phyloP scores from a whole-genome alignment of 352 stramenopile species.

The Phytophthora rubi region DNA sequence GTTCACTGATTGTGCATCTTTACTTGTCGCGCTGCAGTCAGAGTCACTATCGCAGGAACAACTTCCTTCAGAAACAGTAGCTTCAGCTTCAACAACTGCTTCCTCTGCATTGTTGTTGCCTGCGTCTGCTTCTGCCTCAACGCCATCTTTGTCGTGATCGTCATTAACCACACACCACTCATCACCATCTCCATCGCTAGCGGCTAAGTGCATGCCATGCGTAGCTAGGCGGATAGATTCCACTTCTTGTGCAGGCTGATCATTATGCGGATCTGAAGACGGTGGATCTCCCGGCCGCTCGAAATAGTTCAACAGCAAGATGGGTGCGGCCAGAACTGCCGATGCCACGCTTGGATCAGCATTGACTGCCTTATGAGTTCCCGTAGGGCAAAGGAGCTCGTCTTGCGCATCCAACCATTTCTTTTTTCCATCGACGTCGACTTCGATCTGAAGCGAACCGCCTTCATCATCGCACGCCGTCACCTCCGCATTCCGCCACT shows the following conservation, averaged over 20 bases:
- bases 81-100: constrained; percentile 5
- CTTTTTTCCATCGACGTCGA: constrained; percentile 53
- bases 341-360: constrained; percentile 15
- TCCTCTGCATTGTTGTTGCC: constrained; percentile 2
- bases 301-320: constrained; percentile 28
- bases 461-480: constrained; percentile 32
- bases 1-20: neutral
- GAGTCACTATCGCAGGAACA: constrained; percentile 1
- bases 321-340: constrained; percentile 1
- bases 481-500: constrained; percentile 66
- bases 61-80: constrained; percentile 2
- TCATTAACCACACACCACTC: constrained; percentile 39
- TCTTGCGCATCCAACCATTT: constrained; percentile 70
- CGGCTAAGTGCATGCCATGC: constrained; percentile 16
- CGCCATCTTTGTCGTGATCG: neutral
- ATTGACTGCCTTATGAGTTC: constrained; percentile 68
- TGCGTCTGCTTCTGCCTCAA: neutral
- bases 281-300: constrained; percentile 15
- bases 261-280: neutral
- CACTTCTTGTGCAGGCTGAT: constrained; percentile 7
- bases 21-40: neutral
- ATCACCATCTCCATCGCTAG: constrained; percentile 27
- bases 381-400: constrained; percentile 64
- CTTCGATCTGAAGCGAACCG: constrained; percentile 45
- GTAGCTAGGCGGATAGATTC: constrained; percentile 14